Evolutionary conservation across 2,329 filamentous ascomycete species (phyloP).

Genomic region (Sclerotinia subarctica): DNA sequence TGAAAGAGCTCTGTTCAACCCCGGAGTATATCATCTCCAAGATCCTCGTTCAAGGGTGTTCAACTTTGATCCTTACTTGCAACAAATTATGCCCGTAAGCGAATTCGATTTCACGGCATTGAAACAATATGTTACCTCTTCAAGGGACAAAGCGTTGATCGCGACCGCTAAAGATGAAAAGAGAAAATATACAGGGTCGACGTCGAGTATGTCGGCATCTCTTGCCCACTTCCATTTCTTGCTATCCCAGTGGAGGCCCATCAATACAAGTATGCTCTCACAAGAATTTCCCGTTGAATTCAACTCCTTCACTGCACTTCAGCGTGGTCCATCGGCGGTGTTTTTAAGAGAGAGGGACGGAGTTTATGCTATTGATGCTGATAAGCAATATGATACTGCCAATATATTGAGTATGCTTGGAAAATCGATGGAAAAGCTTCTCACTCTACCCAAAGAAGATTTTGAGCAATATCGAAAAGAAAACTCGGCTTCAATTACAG

Average conservation of each 20-base stretch:
- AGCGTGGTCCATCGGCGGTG: slow-evolving; percentile 70
- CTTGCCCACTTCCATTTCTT: slow-evolving; percentile 91
- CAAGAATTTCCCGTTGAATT: slow-evolving; percentile 60
- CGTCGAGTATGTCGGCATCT: slow-evolving; percentile 90
- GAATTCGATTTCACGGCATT: slow-evolving; percentile 92
- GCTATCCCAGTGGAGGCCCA: slow-evolving; percentile 74
- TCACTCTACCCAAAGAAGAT: slow-evolving; percentile 77
- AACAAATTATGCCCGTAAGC: slow-evolving; percentile 85
- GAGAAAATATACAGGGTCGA: slow-evolving; percentile 89
- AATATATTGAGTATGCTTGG: slow-evolving; percentile 90
- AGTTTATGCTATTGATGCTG: slow-evolving; percentile 89
- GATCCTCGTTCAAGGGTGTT: slow-evolving; percentile 83
- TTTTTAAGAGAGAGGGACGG: slow-evolving; percentile 83
- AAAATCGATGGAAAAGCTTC: slow-evolving; percentile 92
- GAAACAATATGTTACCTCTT: slow-evolving; percentile 87
- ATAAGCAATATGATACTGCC: slow-evolving; percentile 83
- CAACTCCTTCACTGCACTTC: slow-evolving; percentile 68
- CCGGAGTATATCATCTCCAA: slow-evolving; percentile 86
- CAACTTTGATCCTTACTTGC: slow-evolving; percentile 95
- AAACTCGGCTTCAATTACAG: slow-evolving; percentile 64
- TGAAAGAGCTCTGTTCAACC: slow-evolving; percentile 79
- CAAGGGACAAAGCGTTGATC: slow-evolving; percentile 72
- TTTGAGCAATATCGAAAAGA: slow-evolving; percentile 79
- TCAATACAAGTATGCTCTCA: slow-evolving; percentile 67
- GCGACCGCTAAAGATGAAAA: slow-evolving; percentile 61